Evolutionary conservation across 768 basidiomycete genomes (phyloP).

Genomic region (Lactifluus pinguis): DNA sequence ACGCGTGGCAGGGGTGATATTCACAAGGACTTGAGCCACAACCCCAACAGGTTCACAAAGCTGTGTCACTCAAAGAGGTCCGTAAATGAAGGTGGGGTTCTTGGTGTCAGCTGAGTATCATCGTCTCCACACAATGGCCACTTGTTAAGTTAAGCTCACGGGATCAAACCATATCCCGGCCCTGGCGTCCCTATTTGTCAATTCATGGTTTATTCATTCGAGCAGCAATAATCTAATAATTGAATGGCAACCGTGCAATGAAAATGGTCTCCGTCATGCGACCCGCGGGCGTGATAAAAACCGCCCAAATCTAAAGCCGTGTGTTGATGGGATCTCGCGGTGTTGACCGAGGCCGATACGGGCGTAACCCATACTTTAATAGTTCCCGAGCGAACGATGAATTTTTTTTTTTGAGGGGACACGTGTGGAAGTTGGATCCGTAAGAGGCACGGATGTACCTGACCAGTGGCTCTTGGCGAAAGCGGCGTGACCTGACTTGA

Average conservation of each 20-base stretch:
- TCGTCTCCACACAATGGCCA: background rate
- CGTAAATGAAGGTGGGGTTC: background rate
- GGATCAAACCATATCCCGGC: background rate
- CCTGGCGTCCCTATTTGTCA: background rate
- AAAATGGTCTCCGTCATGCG: slow-evolving; percentile 2
- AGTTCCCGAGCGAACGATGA: slow-evolving; percentile 1
- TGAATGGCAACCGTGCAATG: background rate
- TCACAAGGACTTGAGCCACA: background rate
- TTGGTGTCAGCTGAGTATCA: background rate
- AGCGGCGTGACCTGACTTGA: no score
- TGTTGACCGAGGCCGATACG: background rate
- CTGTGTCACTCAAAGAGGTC: background rate
- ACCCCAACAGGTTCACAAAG: background rate
- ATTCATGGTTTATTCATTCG: background rate
- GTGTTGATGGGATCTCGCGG: slow-evolving; percentile 2
- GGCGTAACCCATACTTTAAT: background rate
- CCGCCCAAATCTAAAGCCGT: background rate
- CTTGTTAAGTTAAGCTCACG: background rate
- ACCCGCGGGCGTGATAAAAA: slow-evolving; percentile 7
- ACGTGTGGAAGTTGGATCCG: slow-evolving; percentile 2
- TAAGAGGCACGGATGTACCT: background rate
- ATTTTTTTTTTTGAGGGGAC: background rate
- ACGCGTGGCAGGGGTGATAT: background rate
- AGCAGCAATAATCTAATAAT: no score
- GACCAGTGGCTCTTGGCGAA: background rate